Percentiles rank a stretch among this genome's conserved stretches.
Conservation (phyloP, 441 rosid species). For the Erodium trifolium region DNA sequence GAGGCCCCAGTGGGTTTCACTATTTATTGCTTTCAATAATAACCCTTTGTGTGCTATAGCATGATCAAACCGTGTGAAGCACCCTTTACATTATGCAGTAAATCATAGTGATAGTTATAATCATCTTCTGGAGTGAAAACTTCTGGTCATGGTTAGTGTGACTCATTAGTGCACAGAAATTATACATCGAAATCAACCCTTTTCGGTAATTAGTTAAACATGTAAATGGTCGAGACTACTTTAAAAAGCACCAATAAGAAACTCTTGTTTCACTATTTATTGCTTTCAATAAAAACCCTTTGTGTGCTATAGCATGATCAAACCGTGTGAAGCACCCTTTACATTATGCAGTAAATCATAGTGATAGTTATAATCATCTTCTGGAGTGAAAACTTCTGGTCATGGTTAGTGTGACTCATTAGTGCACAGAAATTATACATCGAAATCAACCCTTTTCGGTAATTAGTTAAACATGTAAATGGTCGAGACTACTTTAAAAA, state of each 20-base stretch:
- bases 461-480: too few relatives aligned
- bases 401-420: too few relatives aligned
- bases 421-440: constrained; percentile 2
- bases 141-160: too few relatives aligned
- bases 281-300: constrained; percentile 4
- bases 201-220: too few relatives aligned
- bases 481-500: too few relatives aligned
- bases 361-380: too few relatives aligned
- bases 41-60: constrained; percentile 3
- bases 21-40: constrained; percentile 7
- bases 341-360: neutral
- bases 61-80: constrained; percentile 8
- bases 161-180: neutral
- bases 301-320: neutral
- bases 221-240: too few relatives aligned
- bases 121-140: too few relatives aligned
- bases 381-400: too few relatives aligned
- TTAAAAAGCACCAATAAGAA: constrained; percentile 5
- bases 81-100: neutral
- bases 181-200: neutral
- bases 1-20: constrained; percentile 22
- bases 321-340: constrained; percentile 8
- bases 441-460: too few relatives aligned
- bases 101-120: too few relatives aligned
- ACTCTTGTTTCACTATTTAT: constrained; percentile 16